These are phyloP conservation scores for Populus simonii DNA, from an alignment of 345 rosid genomes.

Conservation along the genomic window DNA sequence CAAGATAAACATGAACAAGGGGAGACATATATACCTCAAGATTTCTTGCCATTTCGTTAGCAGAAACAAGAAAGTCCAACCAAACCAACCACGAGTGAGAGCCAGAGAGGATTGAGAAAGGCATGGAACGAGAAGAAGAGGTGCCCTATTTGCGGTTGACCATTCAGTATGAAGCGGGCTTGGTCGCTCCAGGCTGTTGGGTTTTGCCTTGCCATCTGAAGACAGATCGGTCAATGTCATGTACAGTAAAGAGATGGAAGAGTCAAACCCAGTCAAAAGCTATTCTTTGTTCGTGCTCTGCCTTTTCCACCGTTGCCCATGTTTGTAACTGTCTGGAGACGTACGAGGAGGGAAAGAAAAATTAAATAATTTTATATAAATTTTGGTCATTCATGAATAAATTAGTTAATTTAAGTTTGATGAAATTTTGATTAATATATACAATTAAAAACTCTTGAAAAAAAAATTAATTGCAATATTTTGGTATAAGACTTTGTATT, in stretches of 20 bases:
- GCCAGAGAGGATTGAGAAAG: background rate
- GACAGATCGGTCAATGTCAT: background rate
- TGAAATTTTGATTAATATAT: no score
- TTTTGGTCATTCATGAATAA: no score
- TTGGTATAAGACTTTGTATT: no score
- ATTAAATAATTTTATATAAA: no score
- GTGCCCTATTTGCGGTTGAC: background rate
- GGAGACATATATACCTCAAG: background rate
- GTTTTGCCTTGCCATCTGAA: background rate
- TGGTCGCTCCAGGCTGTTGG: background rate
- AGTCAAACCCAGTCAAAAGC: background rate
- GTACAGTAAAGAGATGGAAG: no score
- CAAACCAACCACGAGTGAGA: background rate
- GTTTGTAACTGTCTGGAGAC: no score
- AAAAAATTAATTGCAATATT: no score
- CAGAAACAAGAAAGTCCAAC: background rate
- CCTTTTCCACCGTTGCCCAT: background rate
- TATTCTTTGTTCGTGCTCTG: background rate
- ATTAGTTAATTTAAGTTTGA: no score
- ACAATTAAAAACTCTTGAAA: no score
- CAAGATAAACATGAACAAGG: background rate
- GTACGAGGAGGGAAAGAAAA: no score
- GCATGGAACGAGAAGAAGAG: background rate
- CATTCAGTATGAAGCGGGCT: background rate
- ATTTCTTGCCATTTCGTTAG: background rate